Base-by-base conservation (phyloP, 352 stramenopile species). In the Phytophthora aleatoria region DNA sequence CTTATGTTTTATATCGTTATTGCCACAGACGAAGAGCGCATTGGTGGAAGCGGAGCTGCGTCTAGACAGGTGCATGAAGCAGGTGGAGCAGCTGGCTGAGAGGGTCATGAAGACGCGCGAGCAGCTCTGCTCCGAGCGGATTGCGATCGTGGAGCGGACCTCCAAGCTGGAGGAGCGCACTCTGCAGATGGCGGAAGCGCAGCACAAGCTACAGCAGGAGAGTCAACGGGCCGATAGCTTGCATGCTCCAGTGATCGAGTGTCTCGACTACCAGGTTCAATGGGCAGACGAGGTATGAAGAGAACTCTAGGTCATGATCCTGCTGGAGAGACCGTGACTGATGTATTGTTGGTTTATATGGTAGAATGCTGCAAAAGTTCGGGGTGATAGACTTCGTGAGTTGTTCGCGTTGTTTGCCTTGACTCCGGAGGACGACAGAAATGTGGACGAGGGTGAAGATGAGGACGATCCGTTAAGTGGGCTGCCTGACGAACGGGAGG, bases 61-160 rank as follows among this genome's bases (percentile, higher is more conserved):
- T 1, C 58, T 91, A 12, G 74, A 88, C 48, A 63, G 45, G 13
- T 74, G 73, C 55, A 89, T 82, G 78, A 76, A 85, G 39, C 56
- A 75, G 13, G 80, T 92, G n/a, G 80, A 89, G 24, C 48, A 61
- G 3, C 50, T 91, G 50, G 70, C 81, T 7, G 76, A 89, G 33
- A 73, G 57, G n/a, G 78, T 92, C 47, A 90, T 92, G 71, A 87
- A 85, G 61, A 85, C 78, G 8, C 71, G 84, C 41, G 81, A 92
- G 56, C 54, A 81, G 55, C 75, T 92, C 26, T 92, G 84, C 69
- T 79, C 69, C 71, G 81, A 91, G 62, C 75, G 84, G 15, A 85
- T 91, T 31, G 69, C 73, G 20, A 51, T 90, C 12, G 74, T 91
- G 33, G 81, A 91, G 55, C 73, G 73, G 20, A 75, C 81, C 13